These are phyloP conservation scores for Tricholoma saponaceum DNA, from an alignment of 768 basidiomycete genomes.

Conservation along the genomic window DNA sequence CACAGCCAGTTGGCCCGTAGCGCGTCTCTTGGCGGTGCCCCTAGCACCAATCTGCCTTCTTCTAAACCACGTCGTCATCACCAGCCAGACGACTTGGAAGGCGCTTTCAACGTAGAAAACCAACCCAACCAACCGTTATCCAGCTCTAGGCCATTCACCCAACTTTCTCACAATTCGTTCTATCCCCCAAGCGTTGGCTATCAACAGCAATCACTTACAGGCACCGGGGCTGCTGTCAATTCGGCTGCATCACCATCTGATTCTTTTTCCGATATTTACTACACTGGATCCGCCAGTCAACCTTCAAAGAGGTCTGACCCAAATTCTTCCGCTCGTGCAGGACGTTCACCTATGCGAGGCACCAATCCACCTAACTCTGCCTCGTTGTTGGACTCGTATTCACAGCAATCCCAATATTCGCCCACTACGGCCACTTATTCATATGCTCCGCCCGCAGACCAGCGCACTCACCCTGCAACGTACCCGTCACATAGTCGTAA, in stretches of 20 bases:
- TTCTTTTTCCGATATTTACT: constrained; percentile 61
- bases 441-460: constrained; percentile 41
- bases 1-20: constrained; percentile 61
- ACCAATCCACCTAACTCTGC: constrained; percentile 42
- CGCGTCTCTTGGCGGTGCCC: constrained; percentile 55
- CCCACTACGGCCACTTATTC: constrained; percentile 51
- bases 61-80: constrained; percentile 61
- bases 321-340: constrained; percentile 42
- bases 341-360: constrained; percentile 61
- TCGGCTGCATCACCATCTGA: constrained; percentile 38
- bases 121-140: constrained; percentile 23
- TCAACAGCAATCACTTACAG: constrained; percentile 46
- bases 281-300: constrained; percentile 43
- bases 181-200: constrained; percentile 58
- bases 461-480: constrained; percentile 32
- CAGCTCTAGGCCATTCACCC: constrained; percentile 37
- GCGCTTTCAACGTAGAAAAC: constrained; percentile 37
- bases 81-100: constrained; percentile 65
- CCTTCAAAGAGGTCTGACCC: constrained; percentile 55
- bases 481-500: constrained; percentile 56
- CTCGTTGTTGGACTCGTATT: constrained; percentile 65
- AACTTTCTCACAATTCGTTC: constrained; percentile 41
- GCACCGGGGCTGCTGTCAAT: constrained; percentile 28
- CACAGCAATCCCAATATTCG: constrained; percentile 65
- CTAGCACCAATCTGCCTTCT: constrained; percentile 33